Evolutionary conservation across 495 filamentous ascomycete species (phyloP).

Genomic region (Terfezia boudieri): DNA sequence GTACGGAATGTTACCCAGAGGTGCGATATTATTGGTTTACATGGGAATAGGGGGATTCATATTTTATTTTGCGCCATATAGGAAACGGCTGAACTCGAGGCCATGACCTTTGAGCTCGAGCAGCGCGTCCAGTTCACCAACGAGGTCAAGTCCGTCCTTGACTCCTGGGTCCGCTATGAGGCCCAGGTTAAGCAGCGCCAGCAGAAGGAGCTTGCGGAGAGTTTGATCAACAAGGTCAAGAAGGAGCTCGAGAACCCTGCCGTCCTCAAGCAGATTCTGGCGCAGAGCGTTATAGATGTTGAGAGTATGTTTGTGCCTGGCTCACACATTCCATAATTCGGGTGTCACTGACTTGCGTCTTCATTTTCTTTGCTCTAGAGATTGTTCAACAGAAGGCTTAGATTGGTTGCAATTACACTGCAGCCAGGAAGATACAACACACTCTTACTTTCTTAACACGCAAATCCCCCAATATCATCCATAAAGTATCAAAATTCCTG

Average conservation of each 20-base stretch:
- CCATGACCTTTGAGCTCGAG: slow-evolving; percentile 88
- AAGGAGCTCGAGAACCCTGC: slow-evolving; percentile 97
- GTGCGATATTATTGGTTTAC: not conserved
- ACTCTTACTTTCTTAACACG: no score
- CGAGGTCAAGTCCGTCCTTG: slow-evolving; percentile 86
- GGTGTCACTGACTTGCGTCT: slow-evolving; percentile 8
- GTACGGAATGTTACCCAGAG: slow-evolving; percentile 25
- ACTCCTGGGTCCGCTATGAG: slow-evolving; percentile 98
- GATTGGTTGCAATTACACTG: not conserved
- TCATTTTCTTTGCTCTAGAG: not conserved
- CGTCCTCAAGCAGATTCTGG: slow-evolving; percentile 78
- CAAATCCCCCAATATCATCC: no score
- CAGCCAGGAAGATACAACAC: no score
- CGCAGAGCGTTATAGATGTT: slow-evolving; percentile 84
- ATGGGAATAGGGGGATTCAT: not conserved
- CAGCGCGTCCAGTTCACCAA: slow-evolving; percentile 70
- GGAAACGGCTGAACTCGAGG: slow-evolving; percentile 93
- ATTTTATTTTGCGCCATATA: slow-evolving; percentile 21
- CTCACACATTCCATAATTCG: not conserved
- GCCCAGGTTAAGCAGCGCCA: slow-evolving; percentile 94
- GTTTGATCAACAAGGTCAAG: slow-evolving; percentile 81
- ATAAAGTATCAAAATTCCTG: no score
- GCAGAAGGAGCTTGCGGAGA: slow-evolving; percentile 84
- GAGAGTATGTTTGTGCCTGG: slow-evolving; percentile 49
- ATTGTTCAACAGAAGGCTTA: not conserved